Base-by-base conservation (phyloP, 2,329 filamentous ascomycete genomes). In the Cadophora luteo-olivacea region DNA sequence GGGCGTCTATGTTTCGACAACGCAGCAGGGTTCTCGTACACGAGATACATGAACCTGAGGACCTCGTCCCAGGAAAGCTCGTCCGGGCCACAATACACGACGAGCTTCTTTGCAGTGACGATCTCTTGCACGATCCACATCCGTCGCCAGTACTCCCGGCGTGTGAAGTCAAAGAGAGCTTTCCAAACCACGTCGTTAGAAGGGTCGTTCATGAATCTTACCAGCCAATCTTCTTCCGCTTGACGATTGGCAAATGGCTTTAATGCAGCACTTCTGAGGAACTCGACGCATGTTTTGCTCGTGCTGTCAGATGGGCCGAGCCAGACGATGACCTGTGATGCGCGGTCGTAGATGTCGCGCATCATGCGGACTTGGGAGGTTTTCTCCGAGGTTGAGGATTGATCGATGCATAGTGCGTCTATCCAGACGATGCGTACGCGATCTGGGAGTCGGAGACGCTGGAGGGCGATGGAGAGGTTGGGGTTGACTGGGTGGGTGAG, bases 71-170 rank as follows among this genome's bases (percentile, higher is more conserved):
- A 54, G 1, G 24, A 5, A 6, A 54, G 51, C 51, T 54, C 51
- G 24, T 54, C 24, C 5, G 24, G 4, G 19, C 54, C 54, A 11
- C 54, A 58, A 19, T 38, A 38, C 3, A 58, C 29, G 2, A n/a
- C 25, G 11, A 58, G 32, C 14, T 38, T 33, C 9, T 24, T 58
- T 5, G 32, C 54, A 14, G n/a, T 58, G 32, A 58, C 54, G 9
- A 58, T 58, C 29, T 58, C 54, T 22, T 58, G 54, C 54, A 58
- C 54, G 54, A 58, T 58, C 54, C 54, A 58, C 54, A 58, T 58
- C 33, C 54, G 54, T 11, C 54, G 29, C 54, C 54, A 58, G 32
- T 58, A 58, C n/a, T 36, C 29, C 3, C 54, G n/a, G 8, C 33
- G 54, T n/a, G 54, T 36, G 19, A 58, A 36, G n/a, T 58, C 54